These are phyloP conservation scores for Penicillium sp. DNA, from an alignment of 2,329 filamentous ascomycete species.

Conservation along the genomic window DNA sequence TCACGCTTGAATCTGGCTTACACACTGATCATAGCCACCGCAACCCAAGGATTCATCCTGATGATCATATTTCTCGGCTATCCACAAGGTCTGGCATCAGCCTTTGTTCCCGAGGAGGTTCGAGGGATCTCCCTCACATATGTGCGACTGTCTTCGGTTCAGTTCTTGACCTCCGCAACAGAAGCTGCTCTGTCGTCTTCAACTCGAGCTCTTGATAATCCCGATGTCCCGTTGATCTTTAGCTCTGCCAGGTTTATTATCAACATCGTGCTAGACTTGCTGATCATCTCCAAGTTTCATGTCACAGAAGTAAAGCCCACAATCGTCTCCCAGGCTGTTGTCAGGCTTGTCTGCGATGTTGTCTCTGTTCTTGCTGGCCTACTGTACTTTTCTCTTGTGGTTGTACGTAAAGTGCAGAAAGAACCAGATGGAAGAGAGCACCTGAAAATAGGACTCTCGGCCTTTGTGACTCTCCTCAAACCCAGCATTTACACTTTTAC, in stretches of 20 bases:
- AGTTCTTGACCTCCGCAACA: constrained; percentile 65
- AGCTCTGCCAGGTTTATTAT: constrained; percentile 67
- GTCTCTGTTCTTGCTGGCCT: constrained; percentile 62
- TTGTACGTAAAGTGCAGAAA: constrained; percentile 31
- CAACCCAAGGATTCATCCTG: constrained; percentile 63
- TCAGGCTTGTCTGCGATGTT: constrained; percentile 67
- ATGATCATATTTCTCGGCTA: constrained; percentile 64
- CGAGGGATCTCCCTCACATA: constrained; percentile 65
- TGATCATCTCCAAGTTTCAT: constrained; percentile 71
- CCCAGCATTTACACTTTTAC: constrained; percentile 66
- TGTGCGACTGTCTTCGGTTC: constrained; percentile 68
- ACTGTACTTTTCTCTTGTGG: constrained; percentile 63
- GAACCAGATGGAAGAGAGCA: background rate
- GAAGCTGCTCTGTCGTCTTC: constrained; percentile 67
- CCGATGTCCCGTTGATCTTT: constrained; percentile 72
- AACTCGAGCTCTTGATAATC: constrained; percentile 70
- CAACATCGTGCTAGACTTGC: constrained; percentile 71
- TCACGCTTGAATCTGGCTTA: constrained; percentile 66
- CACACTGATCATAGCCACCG: constrained; percentile 63
- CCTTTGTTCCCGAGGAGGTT: constrained; percentile 68
- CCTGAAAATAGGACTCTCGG: constrained; percentile 27
- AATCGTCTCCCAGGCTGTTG: constrained; percentile 68
- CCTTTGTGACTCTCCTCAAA: constrained; percentile 58
- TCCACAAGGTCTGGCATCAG: constrained; percentile 61
- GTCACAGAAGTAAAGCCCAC: constrained; percentile 61